Percentiles rank a stretch among this genome's conserved stretches.
Conservation (phyloP, 176 grass and related monocot species). For the Themeda triandra region DNA sequence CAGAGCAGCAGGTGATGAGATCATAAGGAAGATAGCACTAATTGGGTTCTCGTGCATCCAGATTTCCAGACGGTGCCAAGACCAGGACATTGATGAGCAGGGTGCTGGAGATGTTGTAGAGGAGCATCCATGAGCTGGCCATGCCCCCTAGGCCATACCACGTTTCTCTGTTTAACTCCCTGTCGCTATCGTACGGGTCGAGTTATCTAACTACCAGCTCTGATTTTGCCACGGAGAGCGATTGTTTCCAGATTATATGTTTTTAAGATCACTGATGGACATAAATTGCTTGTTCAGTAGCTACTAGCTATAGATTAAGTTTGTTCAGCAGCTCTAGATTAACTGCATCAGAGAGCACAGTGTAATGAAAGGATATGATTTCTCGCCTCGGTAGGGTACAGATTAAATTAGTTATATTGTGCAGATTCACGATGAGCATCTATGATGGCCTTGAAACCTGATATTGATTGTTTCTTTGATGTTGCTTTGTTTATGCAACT, state of each 20-base stretch:
- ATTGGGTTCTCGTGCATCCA: constrained; percentile 55
- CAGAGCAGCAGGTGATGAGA: too few species aligned
- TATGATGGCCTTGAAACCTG: too few species aligned
- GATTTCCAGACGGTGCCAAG: constrained; percentile 40
- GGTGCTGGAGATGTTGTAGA: constrained; percentile 21
- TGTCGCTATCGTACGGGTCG: not conserved
- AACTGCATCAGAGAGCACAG: constrained; percentile 10
- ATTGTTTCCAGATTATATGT: not conserved
- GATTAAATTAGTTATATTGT: too few species aligned
- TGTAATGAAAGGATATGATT: not conserved
- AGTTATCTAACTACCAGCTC: constrained; percentile 29
- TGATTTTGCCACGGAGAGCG: constrained; percentile 8
- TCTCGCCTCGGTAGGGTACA: too few species aligned
- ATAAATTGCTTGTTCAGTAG: too few species aligned
- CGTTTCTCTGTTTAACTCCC: constrained; percentile 14
- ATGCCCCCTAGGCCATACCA: constrained; percentile 56
- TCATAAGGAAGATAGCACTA: too few species aligned
- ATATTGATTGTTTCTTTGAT: too few species aligned
- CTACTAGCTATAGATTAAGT: too few species aligned
- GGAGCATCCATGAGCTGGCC: not conserved
- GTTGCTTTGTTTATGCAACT: too few species aligned
- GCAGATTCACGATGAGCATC: too few species aligned
- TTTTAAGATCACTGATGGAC: not conserved
- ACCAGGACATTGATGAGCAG: constrained; percentile 52
- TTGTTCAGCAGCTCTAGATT: constrained; percentile 12